Evolutionary conservation across 2,329 filamentous ascomycete species (phyloP).

Genomic region (Clonostachys chloroleuca): DNA sequence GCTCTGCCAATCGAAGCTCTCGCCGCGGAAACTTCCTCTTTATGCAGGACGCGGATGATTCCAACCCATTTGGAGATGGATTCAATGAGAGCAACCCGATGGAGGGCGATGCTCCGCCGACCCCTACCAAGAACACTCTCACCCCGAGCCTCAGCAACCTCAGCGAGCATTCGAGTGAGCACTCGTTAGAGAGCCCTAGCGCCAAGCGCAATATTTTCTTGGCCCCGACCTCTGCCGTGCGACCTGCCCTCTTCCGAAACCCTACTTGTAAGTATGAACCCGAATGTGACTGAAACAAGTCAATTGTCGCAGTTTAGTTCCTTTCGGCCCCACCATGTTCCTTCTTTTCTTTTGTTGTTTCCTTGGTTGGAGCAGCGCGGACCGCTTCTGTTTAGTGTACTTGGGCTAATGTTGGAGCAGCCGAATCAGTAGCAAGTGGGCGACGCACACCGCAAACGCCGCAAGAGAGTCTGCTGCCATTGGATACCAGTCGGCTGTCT

Average conservation of each 20-base stretch:
- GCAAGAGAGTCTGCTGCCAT: slow-evolving; percentile 66
- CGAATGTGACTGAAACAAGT: background rate
- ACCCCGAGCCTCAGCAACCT: slow-evolving; percentile 29
- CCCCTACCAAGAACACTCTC: slow-evolving; percentile 74
- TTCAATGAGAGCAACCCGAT: slow-evolving; percentile 15
- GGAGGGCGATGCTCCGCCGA: slow-evolving; percentile 74
- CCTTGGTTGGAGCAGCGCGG: slow-evolving; percentile 22
- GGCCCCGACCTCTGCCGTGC: slow-evolving; percentile 33
- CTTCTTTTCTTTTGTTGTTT: slow-evolving; percentile 2
- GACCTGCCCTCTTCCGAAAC: slow-evolving; percentile 26
- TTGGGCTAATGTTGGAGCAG: slow-evolving; percentile 49
- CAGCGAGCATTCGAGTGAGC: slow-evolving; percentile 22
- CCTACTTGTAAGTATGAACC: slow-evolving; percentile 36
- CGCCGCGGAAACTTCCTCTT: slow-evolving; percentile 71
- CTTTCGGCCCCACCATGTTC: too few relatives aligned
- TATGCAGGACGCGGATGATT: slow-evolving; percentile 69
- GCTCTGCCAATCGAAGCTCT: slow-evolving; percentile 33
- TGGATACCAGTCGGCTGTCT: slow-evolving; percentile 77
- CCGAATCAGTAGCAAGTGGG: slow-evolving; percentile 52
- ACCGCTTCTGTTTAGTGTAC: slow-evolving; percentile 41
- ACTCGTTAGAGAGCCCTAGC: slow-evolving; percentile 41
- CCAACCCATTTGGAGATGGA: slow-evolving; percentile 19
- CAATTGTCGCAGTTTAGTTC: too few relatives aligned
- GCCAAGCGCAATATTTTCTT: slow-evolving; percentile 34
- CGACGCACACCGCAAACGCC: slow-evolving; percentile 73